Conservation (phyloP, 148 eudicot species). For the Diospyros lotus region DNA sequence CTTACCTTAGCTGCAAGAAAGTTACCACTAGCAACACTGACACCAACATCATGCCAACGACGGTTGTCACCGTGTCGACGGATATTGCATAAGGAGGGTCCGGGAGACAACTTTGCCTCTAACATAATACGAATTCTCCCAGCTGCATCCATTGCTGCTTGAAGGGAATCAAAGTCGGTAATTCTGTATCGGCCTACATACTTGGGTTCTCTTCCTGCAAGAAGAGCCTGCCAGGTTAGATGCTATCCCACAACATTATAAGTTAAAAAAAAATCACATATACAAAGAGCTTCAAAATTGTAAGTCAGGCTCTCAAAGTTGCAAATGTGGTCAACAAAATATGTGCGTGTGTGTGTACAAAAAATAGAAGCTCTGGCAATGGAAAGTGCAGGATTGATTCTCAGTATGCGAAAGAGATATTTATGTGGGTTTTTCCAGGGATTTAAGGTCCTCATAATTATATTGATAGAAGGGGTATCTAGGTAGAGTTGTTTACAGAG, state of each 20-base stretch:
- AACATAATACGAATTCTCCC: slow-evolving; percentile 79
- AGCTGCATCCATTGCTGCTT: slow-evolving; percentile 91
- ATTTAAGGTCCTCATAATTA: too few relatives aligned
- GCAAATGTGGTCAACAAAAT: not conserved
- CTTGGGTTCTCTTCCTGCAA: slow-evolving; percentile 64
- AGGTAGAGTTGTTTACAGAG: too few relatives aligned
- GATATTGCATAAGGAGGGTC: slow-evolving; percentile 78
- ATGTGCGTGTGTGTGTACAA: too few relatives aligned
- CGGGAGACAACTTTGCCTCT: slow-evolving; percentile 95
- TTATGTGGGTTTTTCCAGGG: too few relatives aligned
- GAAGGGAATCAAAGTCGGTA: slow-evolving; percentile 71
- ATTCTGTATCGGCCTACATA: slow-evolving; percentile 89
- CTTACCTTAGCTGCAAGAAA: slow-evolving; percentile 92
- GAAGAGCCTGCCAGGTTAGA: not conserved
- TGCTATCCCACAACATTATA: not conserved
- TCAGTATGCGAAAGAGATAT: too few relatives aligned
- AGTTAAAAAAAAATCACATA: not conserved
- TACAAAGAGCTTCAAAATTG: too few relatives aligned
- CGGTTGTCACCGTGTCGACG: slow-evolving; percentile 94
- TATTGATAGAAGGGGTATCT: too few relatives aligned
- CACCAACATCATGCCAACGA: slow-evolving; percentile 85
- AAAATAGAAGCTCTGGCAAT: too few relatives aligned
- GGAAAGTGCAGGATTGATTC: too few relatives aligned
- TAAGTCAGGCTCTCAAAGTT: too few relatives aligned
- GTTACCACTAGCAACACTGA: slow-evolving; percentile 95